Base-by-base conservation (phyloP, 305 asterid species). In the Fraxinus latifolia region DNA sequence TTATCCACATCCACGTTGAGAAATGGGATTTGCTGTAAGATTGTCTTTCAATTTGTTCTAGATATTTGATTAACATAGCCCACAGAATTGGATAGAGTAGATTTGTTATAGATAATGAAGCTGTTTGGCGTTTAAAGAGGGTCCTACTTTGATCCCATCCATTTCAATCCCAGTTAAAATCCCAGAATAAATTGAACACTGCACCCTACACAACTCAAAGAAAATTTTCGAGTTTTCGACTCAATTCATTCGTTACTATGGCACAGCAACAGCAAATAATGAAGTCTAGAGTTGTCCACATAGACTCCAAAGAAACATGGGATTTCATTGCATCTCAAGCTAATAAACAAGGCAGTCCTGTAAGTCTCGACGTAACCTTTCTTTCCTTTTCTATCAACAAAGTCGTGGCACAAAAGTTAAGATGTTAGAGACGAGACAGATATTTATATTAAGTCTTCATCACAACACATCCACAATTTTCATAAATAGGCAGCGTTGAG, bases 241-340 rank as follows among this genome's bases (percentile, higher is more conserved):
- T 21, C 9, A 62, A 62, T 62, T 67, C 36, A 25, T 67, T 9
- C 74, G 32, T 4, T 65, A 65, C 9, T 8, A 17, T 78, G 82
- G 83, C 80, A 72, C 75, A 77, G 25, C 36, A 77, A 0, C 80
- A 55, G 67, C 71, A 79, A 36, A 33, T 12, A 42, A 31, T n/a
- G 23, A 15, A 82, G 58, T 53, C 85, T 17, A 82, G 80, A 80
- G 90, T 90, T 74, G 77, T 75, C 29, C 84, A 84, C 42, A 87
- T 90, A 7, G 87, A 89, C 44, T 85, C 93, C 0, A 77, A 70
- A 79, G 80, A 71, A 75, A 81, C 93, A 50, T 89, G 94, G 93
- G 89, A 89, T 53, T 81, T 79, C 55, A 82, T 85, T 75, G 65
- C 87, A 11, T 84, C 89, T 42, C 87, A 86, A 78, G 90, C 94